phyloP scores from a whole-genome alignment of 108 stramenopile genomes.

The Cyclotella baltica region DNA sequence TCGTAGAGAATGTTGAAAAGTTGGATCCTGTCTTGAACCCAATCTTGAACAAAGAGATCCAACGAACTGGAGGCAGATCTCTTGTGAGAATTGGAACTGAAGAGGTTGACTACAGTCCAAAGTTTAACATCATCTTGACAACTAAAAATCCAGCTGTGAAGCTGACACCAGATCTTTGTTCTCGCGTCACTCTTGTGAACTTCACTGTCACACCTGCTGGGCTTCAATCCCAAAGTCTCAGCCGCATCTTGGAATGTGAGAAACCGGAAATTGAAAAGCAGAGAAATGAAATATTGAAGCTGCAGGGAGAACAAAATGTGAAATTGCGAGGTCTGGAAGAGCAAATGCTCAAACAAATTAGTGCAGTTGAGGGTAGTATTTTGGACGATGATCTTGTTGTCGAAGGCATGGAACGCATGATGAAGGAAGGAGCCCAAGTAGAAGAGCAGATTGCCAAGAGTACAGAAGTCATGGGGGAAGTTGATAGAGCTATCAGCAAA shows the following conservation, averaged over 20 bases:
- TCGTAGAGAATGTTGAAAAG: constrained; percentile 95
- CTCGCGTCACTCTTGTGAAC: constrained; percentile 95
- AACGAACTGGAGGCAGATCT: constrained; percentile 94
- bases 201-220: constrained; percentile 97
- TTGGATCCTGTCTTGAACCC: constrained; percentile 98
- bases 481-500: constrained; percentile 77
- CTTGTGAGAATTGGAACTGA: constrained; percentile 96
- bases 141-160: constrained; percentile 94
- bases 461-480: constrained; percentile 89
- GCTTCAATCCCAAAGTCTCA: constrained; percentile 91
- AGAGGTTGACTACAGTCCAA: constrained; percentile 97
- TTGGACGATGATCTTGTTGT: constrained; percentile 97
- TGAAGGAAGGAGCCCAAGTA: constrained; percentile 94
- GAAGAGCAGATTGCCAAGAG: constrained; percentile 93
- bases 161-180: constrained; percentile 96
- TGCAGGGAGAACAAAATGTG: constrained; percentile 96
- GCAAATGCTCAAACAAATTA: constrained; percentile 93
- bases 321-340: constrained; percentile 96
- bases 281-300: constrained; percentile 80
- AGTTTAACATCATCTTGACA: constrained; percentile 93
- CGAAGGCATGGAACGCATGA: constrained; percentile 94
- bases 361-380: constrained; percentile 95
- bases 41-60: constrained; percentile 94
- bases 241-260: constrained; percentile 83
- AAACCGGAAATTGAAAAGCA: constrained; percentile 95